Conservation (phyloP, 176 grass and related monocot species). For the Ananas comosus region DNA sequence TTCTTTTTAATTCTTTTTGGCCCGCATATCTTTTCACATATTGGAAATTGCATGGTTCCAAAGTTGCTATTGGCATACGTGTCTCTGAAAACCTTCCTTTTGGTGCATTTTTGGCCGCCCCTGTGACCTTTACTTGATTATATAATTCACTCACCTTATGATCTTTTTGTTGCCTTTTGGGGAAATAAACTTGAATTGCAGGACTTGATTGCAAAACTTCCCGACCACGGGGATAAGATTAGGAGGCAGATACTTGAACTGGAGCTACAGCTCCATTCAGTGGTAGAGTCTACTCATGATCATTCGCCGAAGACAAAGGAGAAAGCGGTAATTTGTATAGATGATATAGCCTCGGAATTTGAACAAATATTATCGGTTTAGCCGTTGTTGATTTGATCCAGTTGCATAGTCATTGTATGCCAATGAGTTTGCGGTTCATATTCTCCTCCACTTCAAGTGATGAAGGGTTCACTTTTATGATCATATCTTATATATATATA, state of each 20-base stretch:
- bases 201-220: conserved; percentile 43
- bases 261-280: conserved; percentile 30
- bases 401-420: background rate
- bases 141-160: background rate
- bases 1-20: no score
- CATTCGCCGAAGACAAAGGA: background rate
- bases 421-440: background rate
- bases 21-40: no score
- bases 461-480: no score
- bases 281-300: conserved; percentile 12
- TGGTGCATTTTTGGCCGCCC: background rate
- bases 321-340: conserved; percentile 38
- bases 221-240: conserved; percentile 38
- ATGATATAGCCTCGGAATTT: conserved; percentile 30
- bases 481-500: no score
- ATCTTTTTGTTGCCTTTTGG: background rate
- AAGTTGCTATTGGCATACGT: no score
- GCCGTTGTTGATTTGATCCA: background rate
- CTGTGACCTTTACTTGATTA: background rate
- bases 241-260: conserved; percentile 49
- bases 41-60: no score
- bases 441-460: background rate
- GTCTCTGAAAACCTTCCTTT: background rate
- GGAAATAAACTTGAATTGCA: conserved; percentile 1
- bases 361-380: conserved; percentile 19